Evolutionary conservation across 345 rosid species (phyloP).

Genomic region (Syzygium oleosum): DNA sequence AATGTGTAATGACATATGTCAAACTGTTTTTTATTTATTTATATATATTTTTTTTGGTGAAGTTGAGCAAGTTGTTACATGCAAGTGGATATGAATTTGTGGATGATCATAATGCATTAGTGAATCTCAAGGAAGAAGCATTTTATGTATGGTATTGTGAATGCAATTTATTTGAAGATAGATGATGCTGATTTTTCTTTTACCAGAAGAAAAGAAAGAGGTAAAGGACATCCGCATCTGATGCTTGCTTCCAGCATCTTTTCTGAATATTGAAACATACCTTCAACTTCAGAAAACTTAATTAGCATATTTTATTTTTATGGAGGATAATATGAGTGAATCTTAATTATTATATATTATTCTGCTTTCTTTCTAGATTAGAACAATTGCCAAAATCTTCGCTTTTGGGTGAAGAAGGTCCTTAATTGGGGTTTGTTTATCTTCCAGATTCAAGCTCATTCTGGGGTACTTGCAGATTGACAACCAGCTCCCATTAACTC

Average conservation of each 20-base stretch:
- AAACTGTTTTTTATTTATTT: neutral
- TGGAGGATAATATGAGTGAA: neutral
- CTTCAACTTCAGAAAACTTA: neutral
- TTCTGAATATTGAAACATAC: neutral
- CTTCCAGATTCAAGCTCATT: slow-evolving; percentile 88
- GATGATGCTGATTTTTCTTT: neutral
- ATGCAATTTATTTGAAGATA: neutral
- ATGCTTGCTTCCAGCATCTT: neutral
- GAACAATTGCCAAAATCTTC: neutral
- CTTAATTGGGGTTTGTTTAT: neutral
- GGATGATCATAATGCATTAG: neutral
- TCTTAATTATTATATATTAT: neutral
- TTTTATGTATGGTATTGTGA: neutral
- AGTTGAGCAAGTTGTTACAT: neutral
- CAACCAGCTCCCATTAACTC: slow-evolving; percentile 90
- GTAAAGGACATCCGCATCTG: neutral
- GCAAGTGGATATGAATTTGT: neutral
- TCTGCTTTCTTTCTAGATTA: neutral
- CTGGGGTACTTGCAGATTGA: slow-evolving; percentile 85
- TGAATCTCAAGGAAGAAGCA: neutral
- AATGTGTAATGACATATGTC: neutral
- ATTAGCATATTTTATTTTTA: neutral
- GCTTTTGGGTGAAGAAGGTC: neutral
- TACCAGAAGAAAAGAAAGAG: neutral
- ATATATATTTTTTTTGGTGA: neutral